These are phyloP conservation scores for Suhomyces coccinellae DNA, from an alignment of 1,139 yeast genomes.

Conservation along the genomic window DNA sequence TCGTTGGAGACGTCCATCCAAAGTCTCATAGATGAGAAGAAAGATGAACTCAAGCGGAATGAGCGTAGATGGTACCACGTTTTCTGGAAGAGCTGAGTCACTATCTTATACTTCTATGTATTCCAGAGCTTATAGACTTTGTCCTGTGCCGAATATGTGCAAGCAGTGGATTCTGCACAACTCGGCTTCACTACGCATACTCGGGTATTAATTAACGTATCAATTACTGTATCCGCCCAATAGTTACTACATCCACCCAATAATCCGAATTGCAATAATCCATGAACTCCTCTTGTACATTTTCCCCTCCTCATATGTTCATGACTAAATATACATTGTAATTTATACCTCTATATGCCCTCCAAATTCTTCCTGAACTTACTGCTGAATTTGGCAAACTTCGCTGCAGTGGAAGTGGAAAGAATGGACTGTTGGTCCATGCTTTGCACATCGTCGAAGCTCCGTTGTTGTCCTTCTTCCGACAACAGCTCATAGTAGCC, in stretches of 20 bases:
- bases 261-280: too few relatives aligned
- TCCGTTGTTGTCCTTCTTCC: constrained; percentile 7
- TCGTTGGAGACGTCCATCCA: constrained; percentile 35
- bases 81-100: constrained; percentile 19
- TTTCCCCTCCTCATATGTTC: not conserved
- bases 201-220: too few relatives aligned
- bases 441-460: constrained; percentile 22
- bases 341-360: not conserved
- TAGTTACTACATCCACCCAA: too few relatives aligned
- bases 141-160: not conserved
- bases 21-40: constrained; percentile 31
- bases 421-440: constrained; percentile 27
- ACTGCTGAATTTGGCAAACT: constrained; percentile 45
- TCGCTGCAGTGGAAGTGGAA: constrained; percentile 36
- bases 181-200: not conserved
- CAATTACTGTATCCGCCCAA: too few relatives aligned
- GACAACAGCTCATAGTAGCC: constrained; percentile 11
- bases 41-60: constrained; percentile 18
- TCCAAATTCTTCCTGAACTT: constrained; percentile 28
- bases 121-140: not conserved
- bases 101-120: too few relatives aligned
- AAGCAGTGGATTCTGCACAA: not conserved
- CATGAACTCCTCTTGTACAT: not conserved
- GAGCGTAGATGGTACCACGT: constrained; percentile 26
- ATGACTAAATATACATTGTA: not conserved